Evolutionary conservation across 441 rosid species (phyloP).

Genomic region (Pelargonium exstipulatum): DNA sequence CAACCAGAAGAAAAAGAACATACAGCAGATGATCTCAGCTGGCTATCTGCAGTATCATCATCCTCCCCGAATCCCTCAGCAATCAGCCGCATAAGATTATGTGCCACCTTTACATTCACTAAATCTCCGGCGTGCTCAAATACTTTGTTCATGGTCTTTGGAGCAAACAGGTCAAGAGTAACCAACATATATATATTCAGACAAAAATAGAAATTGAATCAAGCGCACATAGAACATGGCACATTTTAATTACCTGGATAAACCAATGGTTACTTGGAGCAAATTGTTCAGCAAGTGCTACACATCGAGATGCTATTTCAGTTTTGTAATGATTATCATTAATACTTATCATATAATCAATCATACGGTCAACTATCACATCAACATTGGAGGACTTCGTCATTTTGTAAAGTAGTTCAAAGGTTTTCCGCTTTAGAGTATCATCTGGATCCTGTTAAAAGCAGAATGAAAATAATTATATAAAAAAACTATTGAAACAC

Average conservation of each 20-base stretch:
- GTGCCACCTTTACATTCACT: constrained; percentile 88
- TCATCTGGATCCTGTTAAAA: constrained; percentile 87
- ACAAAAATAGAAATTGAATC: constrained; percentile 1
- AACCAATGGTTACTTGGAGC: constrained; percentile 98
- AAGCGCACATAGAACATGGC: constrained; percentile 17
- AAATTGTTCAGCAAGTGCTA: constrained; percentile 93
- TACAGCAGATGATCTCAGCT: constrained; percentile 91
- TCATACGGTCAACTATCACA: constrained; percentile 95
- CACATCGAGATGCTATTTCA: constrained; percentile 93
- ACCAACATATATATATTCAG: constrained; percentile 8
- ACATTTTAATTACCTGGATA: constrained; percentile 56
- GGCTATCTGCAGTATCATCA: constrained; percentile 75
- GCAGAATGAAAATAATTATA: constrained; percentile 17
- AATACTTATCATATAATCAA: constrained; percentile 90
- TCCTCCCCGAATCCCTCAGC: constrained; percentile 98
- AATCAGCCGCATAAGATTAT: constrained; percentile 90
- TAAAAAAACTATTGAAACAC: constrained; percentile 3
- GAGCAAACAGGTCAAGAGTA: constrained; percentile 20
- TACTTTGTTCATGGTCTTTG: constrained; percentile 90
- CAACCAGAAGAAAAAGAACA: constrained; percentile 26
- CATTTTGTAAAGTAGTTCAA: constrained; percentile 89
- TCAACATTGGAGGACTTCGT: constrained; percentile 94
- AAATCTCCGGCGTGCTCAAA: constrained; percentile 96
- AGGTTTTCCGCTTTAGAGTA: constrained; percentile 87
- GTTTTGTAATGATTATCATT: constrained; percentile 90